Evolutionary conservation across 75 land plant genomes (phyloP).

Genomic region (Pinus taeda): DNA sequence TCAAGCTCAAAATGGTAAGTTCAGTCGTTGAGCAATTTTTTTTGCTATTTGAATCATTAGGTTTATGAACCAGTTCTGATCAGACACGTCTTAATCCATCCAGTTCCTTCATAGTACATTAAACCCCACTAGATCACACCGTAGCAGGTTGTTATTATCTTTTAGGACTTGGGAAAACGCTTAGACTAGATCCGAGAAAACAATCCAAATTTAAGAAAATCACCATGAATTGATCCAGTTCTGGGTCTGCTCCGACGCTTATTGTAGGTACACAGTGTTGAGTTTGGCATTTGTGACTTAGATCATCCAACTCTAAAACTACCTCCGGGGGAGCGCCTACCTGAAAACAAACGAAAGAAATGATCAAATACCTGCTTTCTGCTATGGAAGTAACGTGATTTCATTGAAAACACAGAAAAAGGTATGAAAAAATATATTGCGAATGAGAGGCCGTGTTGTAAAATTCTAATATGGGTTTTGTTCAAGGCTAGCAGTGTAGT

Average conservation of each 20-base stretch:
- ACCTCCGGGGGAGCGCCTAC: constrained; percentile 92
- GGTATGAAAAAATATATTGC: too few species aligned
- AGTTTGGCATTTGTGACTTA: constrained; percentile 43
- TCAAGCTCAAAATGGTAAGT: too few species aligned
- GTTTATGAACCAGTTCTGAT: too few species aligned
- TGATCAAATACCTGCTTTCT: neutral
- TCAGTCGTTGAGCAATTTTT: too few species aligned
- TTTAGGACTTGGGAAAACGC: neutral
- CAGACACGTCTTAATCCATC: too few species aligned
- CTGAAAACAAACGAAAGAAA: constrained; percentile 20
- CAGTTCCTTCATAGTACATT: too few species aligned
- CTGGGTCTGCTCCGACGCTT: constrained; percentile 56
- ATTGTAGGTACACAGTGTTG: constrained; percentile 21
- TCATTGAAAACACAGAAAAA: neutral
- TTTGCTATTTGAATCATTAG: too few species aligned
- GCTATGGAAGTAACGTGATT: neutral
- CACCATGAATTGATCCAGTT: constrained; percentile 97
- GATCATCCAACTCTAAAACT: constrained; percentile 40
- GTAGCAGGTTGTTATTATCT: neutral
- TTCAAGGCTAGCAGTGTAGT: too few species aligned
- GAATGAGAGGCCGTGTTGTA: neutral
- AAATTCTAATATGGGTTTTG: too few species aligned
- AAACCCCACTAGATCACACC: neutral
- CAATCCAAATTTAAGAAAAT: neutral
- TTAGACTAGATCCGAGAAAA: neutral